Evolutionary conservation across 768 basidiomycete genomes (phyloP).

Genomic region (Coprinopsis cinerea): DNA sequence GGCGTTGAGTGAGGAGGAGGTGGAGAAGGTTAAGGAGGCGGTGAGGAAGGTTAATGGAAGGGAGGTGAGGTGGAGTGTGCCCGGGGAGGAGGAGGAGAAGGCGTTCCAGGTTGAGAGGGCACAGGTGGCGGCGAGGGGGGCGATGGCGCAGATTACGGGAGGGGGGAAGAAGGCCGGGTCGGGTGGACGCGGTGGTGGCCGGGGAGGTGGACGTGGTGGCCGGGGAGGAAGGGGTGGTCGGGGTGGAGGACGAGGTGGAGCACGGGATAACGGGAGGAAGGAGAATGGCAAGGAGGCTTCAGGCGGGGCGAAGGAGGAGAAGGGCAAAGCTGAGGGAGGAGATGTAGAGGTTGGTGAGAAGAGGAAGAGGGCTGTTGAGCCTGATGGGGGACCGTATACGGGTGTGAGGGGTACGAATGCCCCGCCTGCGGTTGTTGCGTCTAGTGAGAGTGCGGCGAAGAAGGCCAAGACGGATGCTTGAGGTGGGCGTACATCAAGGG

Average conservation of each 20-base stretch:
- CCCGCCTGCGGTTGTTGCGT: constrained; percentile 37
- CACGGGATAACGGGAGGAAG: constrained; percentile 27
- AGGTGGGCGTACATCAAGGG: no score
- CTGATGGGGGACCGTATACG: constrained; percentile 68
- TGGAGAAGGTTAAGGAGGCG: constrained; percentile 59
- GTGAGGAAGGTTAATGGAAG: constrained; percentile 61
- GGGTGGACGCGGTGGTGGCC: constrained; percentile 37
- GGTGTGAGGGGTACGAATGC: constrained; percentile 60
- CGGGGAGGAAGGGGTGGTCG: constrained; percentile 34
- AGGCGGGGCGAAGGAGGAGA: constrained; percentile 14
- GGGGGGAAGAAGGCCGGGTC: constrained; percentile 25
- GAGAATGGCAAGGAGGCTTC: constrained; percentile 30
- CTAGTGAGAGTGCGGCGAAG: constrained; percentile 30
- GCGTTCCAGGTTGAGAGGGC: constrained; percentile 72
- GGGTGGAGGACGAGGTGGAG: constrained; percentile 33
- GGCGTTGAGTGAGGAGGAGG: constrained; percentile 64
- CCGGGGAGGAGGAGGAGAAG: constrained; percentile 67
- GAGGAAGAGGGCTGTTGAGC: constrained; percentile 70
- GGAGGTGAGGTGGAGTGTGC: constrained; percentile 57
- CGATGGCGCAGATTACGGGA: constrained; percentile 28
- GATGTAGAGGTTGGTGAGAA: constrained; percentile 58
- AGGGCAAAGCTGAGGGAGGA: constrained; percentile 29
- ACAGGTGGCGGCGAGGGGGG: constrained; percentile 54
- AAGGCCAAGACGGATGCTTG: constrained; percentile 41
- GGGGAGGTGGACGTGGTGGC: constrained; percentile 43